Base-by-base conservation (phyloP, 1,139 yeast species). In the Yamadazyma dushanensis region DNA sequence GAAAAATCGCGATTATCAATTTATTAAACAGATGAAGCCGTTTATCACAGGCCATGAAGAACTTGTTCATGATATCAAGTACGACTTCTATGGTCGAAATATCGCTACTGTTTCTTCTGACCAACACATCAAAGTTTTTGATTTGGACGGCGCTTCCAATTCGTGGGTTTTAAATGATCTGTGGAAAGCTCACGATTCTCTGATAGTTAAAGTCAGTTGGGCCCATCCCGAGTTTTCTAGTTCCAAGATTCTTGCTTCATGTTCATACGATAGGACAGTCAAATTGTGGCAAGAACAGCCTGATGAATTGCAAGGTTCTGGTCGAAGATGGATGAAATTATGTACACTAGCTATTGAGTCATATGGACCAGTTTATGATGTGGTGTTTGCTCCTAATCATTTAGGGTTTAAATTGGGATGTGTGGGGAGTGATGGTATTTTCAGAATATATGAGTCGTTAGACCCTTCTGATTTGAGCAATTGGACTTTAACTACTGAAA, bases 131-230 rank as follows among this genome's bases (percentile, higher is more conserved):
- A 87, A 87, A 53, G 90, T 90, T 25, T 90, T 88, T 57, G 92
- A 84, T 54, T 63, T 83, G 33, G 86, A 80, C 48, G 59, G 77
- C 10, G 45, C 65, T 18, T 61, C 76, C 5, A 64, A 68, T 20
- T 74, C 79, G 20, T 90, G 97, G 97, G 77, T 76, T 11, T 61
- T 84, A 37, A 80, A 82, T 48, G 96, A 89, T 59, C 81, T 85
- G 45, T 90, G 96, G 95, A 85, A 85, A 49, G 97, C 97, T 1
- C 98, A 92, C 56, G 96, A 92, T 50, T 83, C 95, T 6, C 80
- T 90, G 45, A 76, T 92, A 20, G 84, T 87, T 30, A 79, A 83
- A 47, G 70, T 92, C 5, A 79, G 81, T 36, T 92, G 97, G 95
- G 97, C 97, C 1, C 84, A 87, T 38, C 98, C 98, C 1, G 95